Evolutionary conservation across 2,329 filamentous ascomycete genomes (phyloP), one percentile per base, ranked within the genome.

Genomic region (Rhexocercosporidium sp.): DNA sequence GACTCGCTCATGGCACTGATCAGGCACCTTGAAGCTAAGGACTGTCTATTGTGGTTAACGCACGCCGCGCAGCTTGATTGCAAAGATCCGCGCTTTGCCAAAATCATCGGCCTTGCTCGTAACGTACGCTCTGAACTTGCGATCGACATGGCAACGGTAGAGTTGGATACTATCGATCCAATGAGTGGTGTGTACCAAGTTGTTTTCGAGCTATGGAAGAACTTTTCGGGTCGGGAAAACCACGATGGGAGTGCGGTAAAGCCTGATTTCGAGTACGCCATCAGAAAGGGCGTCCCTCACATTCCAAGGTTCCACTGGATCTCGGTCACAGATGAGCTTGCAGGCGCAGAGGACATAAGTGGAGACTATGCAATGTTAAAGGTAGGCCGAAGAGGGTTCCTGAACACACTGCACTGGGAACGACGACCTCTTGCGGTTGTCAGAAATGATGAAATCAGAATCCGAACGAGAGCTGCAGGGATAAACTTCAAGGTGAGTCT

Each of bases 261-360:
- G 66, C 25, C 74, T 73, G 75, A 77, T n/a, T 70, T 57, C 25
- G 78, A 80, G 63, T 79, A 75, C 67, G 70, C 65, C 0, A 22
- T 77, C 16, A 6, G 61, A 11, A 49, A 77, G 39, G 71, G 71
- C 3, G 54, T 51, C 9, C 41, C 77, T 9, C 62, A 75, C n/a
- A 66, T 77, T 39, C 64, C 69, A 8, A 69, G 77, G 57, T 74
- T 69, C 64, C 71, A 72, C 46, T 70, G 68, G 47, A 51, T 73
- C 47, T 60, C 65, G 7, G 41, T 74, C 12, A 37, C 44, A 5
- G 57, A 74, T 18, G 66, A 69, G 49, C 41, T 74, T 51, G 37
- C 47, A n/a, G 56, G 20, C 20, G 9, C n/a, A 25, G 34, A 44
- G 25, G 46, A 20, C 4, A 31, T 57, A 14, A 57, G 46, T 16